Evolutionary conservation across 1,284 basidiomycete species (phyloP), one percentile per base, ranked within the genome.

Genomic region (Rhodotorula sp.): DNA sequence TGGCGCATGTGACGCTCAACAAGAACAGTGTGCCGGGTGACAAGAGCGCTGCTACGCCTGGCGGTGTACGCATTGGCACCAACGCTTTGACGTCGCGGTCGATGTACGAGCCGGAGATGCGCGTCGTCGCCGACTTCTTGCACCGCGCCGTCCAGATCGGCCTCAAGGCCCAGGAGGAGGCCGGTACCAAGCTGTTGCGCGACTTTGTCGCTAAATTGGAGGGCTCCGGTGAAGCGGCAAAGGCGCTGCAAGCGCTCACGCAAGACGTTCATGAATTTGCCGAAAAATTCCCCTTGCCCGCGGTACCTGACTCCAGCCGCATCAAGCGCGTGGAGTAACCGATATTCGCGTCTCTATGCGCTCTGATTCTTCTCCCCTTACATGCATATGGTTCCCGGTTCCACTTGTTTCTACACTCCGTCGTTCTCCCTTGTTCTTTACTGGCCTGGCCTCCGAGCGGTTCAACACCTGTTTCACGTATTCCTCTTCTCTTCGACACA

Each of bases 1-100:
- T 97, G 67, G 89, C 93, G 80, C 93, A 93, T 78, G 97, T 99
- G 83, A 97, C 91, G 48, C 79, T 83, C 52, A 60, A 66, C 58
- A 61, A 78, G 85, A 98, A 98, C 83, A 92, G 94, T 67, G 95
- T 98, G 64, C 93, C 92, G 54, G 95, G 95, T 77, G 95, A 98
- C 83, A 85, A 89, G 56, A 97, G 93, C 66, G 97, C 97, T 2
- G 91, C 95, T 81, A 92, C 92, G 6, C 97, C 97, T 64, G 97
- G 97, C 79, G 97, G 97, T 79, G 95, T 99, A 80, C 93, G 97
- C 77, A 88, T 99, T 77, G 97, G 97, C 76, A 92, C 93, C 38
- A 90, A 93, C 47, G 95, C 97, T 21, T 84, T 99, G 55, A 98
- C 97, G 15, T 97, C 93, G 66, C 92, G 95, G 78, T 87, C 95